Base-by-base conservation (phyloP, 2,329 filamentous ascomycete species). In the Trichoderma oligosporum region DNA sequence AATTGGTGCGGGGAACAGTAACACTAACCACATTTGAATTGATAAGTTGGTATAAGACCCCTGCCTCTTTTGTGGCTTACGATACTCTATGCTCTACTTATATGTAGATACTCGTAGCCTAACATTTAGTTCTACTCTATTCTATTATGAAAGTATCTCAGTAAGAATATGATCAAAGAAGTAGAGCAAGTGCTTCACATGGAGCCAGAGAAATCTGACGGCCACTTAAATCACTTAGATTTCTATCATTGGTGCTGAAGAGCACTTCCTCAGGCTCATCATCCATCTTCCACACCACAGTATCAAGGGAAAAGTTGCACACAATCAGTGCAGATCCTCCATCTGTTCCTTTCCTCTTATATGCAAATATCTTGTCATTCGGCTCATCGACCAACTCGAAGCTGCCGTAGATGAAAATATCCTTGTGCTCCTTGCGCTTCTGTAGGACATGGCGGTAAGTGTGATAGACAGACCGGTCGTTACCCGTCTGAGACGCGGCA, bases 371-470 rank as follows among this genome's bases (percentile, higher is more conserved):
- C 57, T 66, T 63, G 8, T 73, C 66, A 57, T 74, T 66, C 2
- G 60, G 54, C 56, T 73, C 69, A 57, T 75, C 72, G 11, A 72
- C 66, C 27, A 74, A 67, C n/a, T 65, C 65, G 55, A 75, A 77
- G 54, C 82, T 74, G 0, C 87, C 87, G 63, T 89, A 88, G 3
- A 89, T 80, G 58, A 90, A 83, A 1, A 88, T 67, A 60, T 88
- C 81, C 42, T 77, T 77, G 64, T 82, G 74, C 44, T 78, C 69
- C 65, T 88, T 88, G 60, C 88, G 79, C 51, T 84, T 66, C 24
- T 71, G 66, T n/a, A 89, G 73, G 54, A 86, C 77, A 0, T 70
- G 70, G 39, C 80, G 78, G 78, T 86, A 91, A 68, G 83, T 87
- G 58, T 76, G 71, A 66, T 85, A 82, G 18, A 85, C 77, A 7